phyloP scores from a whole-genome alignment of 768 basidiomycete genomes.

The Cubamyces sp. region DNA sequence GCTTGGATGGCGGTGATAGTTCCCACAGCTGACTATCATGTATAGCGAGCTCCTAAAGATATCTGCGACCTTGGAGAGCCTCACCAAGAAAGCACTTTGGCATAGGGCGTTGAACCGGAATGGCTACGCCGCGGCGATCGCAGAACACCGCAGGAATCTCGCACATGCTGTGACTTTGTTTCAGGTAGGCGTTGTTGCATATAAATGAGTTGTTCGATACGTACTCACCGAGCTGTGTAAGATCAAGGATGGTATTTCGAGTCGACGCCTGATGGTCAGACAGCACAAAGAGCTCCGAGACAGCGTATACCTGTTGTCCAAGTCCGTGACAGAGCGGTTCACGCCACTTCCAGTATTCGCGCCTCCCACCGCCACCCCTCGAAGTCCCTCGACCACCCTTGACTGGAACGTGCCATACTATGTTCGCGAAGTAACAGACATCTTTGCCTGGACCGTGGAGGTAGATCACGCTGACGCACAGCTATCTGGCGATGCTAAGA shows the following conservation, averaged over 20 bases:
- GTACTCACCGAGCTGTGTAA: background rate
- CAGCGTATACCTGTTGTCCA: background rate
- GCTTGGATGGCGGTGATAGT: too few relatives aligned
- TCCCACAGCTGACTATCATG: background rate
- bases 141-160: background rate
- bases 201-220: background rate
- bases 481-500: too few relatives aligned
- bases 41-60: background rate
- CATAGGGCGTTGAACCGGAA: background rate
- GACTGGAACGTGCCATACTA: too few relatives aligned
- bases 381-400: too few relatives aligned
- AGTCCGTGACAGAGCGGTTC: background rate
- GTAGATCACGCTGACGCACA: too few relatives aligned
- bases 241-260: slow-evolving; percentile 1
- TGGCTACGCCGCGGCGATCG: background rate
- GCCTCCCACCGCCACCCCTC: background rate
- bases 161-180: background rate
- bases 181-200: background rate
- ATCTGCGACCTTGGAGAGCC: background rate
- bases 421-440: background rate
- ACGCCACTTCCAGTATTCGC: background rate
- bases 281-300: slow-evolving; percentile 1
- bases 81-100: background rate
- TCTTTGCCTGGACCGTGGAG: too few relatives aligned
- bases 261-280: background rate